phyloP scores from a whole-genome alignment of 495 filamentous ascomycete genomes.

The Cercophora scortea region DNA sequence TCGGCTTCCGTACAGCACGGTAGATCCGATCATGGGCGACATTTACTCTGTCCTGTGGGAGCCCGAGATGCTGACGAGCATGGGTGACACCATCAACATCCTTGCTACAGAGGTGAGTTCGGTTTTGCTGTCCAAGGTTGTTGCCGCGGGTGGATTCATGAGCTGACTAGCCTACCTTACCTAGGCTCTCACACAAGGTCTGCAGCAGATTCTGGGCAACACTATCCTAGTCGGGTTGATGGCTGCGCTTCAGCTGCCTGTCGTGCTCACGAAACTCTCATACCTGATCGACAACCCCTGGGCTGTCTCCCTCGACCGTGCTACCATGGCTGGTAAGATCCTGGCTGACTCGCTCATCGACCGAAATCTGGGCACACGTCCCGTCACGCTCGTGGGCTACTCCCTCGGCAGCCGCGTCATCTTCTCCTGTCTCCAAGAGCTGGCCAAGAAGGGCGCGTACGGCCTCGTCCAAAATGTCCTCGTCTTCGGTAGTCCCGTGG shows the following conservation, averaged over 20 bases:
- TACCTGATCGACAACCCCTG: conserved; percentile 99
- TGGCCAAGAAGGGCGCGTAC: conserved; percentile 78
- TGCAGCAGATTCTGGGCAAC: conserved; percentile 90
- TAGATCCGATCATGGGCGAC: conserved; percentile 97
- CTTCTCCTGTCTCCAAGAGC: conserved; percentile 82
- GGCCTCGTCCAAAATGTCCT: conserved; percentile 94
- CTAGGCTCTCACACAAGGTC: conserved; percentile 86
- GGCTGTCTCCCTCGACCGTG: conserved; percentile 87
- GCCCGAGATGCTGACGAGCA: conserved; percentile 92
- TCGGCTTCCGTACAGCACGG: conserved; percentile 86
- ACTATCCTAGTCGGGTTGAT: conserved; percentile 85
- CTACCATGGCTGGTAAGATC: conserved; percentile 82
- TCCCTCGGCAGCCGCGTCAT: conserved; percentile 90
- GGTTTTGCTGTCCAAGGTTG: not conserved
- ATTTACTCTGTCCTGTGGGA: conserved; percentile 98
- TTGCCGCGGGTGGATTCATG: conserved; percentile 1
- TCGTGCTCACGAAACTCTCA: conserved; percentile 87
- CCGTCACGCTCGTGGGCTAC: conserved; percentile 93
- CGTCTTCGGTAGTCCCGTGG: conserved; percentile 85
- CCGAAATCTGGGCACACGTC: conserved; percentile 81
- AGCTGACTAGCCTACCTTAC: conserved; percentile 21
- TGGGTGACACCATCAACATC: conserved; percentile 98
- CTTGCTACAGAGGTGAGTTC: conserved; percentile 82
- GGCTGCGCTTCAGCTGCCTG: conserved; percentile 86
- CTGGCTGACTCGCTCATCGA: conserved; percentile 91